These are phyloP conservation scores for Adansonia madagascariensis DNA, from an alignment of 441 rosid species.

Conservation along the genomic window DNA sequence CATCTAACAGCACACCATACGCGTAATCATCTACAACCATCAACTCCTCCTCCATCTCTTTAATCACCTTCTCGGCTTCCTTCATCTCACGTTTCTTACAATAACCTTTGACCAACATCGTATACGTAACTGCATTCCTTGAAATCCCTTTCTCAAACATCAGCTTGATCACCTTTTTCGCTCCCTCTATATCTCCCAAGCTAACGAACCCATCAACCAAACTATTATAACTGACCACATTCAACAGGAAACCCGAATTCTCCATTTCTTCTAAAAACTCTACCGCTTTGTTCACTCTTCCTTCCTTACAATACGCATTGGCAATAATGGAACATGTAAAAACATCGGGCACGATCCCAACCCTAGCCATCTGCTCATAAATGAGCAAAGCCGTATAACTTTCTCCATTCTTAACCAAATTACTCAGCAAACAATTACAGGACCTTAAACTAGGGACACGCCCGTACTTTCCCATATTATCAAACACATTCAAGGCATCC, in stretches of 20 bases:
- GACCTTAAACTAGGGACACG: slow-evolving; percentile 69
- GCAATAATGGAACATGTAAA: slow-evolving; percentile 74
- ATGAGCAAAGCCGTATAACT: slow-evolving; percentile 56
- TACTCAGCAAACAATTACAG: slow-evolving; percentile 71
- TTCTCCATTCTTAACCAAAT: slow-evolving; percentile 63
- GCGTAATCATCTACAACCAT: slow-evolving; percentile 57
- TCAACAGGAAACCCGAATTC: slow-evolving; percentile 55
- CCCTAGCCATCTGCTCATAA: slow-evolving; percentile 62
- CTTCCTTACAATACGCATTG: slow-evolving; percentile 70
- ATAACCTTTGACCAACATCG: slow-evolving; percentile 65
- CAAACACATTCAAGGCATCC: slow-evolving; percentile 85
- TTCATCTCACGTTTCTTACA: slow-evolving; percentile 56
- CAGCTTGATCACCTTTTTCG: slow-evolving; percentile 43
- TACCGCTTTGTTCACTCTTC: slow-evolving; percentile 52
- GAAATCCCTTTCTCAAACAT: slow-evolving; percentile 59
- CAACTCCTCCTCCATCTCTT: slow-evolving; percentile 42
- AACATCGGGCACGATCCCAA: slow-evolving; percentile 75
- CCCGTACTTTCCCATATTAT: slow-evolving; percentile 71
- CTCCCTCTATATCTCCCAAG: slow-evolving; percentile 62
- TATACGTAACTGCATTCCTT: slow-evolving; percentile 57
- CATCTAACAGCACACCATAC: slow-evolving; percentile 76
- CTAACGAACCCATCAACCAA: slow-evolving; percentile 74
- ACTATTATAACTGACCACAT: slow-evolving; percentile 71
- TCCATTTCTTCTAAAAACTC: slow-evolving; percentile 57
- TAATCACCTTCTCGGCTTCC: slow-evolving; percentile 65